A percentile compares a stretch with the other conserved stretches of the same genome.
Conservation (phyloP, 1,284 basidiomycete species). For the Singerocomus rubriflavus region DNA sequence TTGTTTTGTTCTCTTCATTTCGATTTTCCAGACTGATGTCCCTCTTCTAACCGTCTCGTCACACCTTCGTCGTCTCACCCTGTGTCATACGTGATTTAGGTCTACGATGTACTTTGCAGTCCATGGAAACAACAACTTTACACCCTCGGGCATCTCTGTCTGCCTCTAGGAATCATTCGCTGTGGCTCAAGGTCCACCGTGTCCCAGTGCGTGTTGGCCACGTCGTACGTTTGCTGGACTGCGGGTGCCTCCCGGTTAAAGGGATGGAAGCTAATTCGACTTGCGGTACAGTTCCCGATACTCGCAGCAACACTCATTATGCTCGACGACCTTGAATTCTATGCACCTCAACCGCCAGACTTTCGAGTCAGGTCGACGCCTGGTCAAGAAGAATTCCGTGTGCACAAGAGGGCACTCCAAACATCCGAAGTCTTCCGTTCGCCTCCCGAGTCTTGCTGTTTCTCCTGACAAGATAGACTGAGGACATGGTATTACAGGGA, state of each 20-base stretch:
- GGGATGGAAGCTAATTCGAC: slow-evolving; percentile 1
- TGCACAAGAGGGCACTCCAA: slow-evolving; percentile 44
- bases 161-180: slow-evolving; percentile 7
- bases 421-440: slow-evolving; percentile 60
- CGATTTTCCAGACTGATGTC: slow-evolving; percentile 26
- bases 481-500: slow-evolving; percentile 37
- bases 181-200: slow-evolving; percentile 6
- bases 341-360: slow-evolving; percentile 43
- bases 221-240: slow-evolving; percentile 18
- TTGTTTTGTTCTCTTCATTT: slow-evolving; percentile 10
- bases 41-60: slow-evolving; percentile 31
- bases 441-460: slow-evolving; percentile 21
- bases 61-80: slow-evolving; percentile 37
- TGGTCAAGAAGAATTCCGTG: slow-evolving; percentile 47
- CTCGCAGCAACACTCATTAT: slow-evolving; percentile 9
- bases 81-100: slow-evolving; percentile 41
- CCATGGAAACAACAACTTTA: slow-evolving; percentile 30
- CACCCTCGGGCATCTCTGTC: slow-evolving; percentile 2
- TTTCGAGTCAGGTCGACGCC: slow-evolving; percentile 50
- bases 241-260: slow-evolving; percentile 5
- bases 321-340: slow-evolving; percentile 29
- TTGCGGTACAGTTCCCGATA: background rate
- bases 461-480: slow-evolving; percentile 9
- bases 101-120: slow-evolving; percentile 39
- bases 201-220: slow-evolving; percentile 14